Evolutionary conservation across 2,329 filamentous ascomycete species (phyloP), one percentile per base, ranked within the genome.

Genomic region (Ilyonectria sp.): DNA sequence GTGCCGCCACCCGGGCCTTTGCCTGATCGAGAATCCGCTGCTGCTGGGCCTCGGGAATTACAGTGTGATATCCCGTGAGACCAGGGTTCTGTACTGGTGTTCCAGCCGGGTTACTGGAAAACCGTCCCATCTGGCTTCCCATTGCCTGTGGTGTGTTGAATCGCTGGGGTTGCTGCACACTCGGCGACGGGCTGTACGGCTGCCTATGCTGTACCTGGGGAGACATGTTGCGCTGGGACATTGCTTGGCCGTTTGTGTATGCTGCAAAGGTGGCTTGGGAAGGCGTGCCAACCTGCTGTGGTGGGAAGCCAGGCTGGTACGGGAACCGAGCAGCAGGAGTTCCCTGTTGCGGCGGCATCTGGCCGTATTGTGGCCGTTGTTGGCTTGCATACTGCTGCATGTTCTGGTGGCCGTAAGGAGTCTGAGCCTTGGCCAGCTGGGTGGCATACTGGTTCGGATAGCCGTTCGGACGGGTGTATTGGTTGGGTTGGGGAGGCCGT

Each of bases 1-100:
- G 83, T 0, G 84, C 83, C 17, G 83, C 83, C 15, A 83, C 82
- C 29, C 85, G 78, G 3, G 84, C 85, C 61, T 85, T 84, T 8
- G 86, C 84, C 74, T 87, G 85, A 59, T 87, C 85, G 74, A 86
- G 78, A 53, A 86, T 82, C 60, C 85, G 83, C 72, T 85, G 83
- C 72, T 87, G 85, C 65, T 86, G 84, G 17, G 82, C 81, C 70
- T 86, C 84, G 43, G 83, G 81, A 73, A 86, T 85, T 53, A 86
- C 83, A 6, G 83, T 86, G 53, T 85, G 83, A 64, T 86, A 86
- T 35, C 85, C 85, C 3, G 83, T 81, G 4, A 83, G 76, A 17
- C 81, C 82, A 26, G 80, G 76, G 64, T 78, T 79, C 69, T 82
- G 79, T 62, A 69, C 76, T 33, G 77, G 75, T 10, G 71, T 72